Evolutionary conservation across 805 yeast genomes (phyloP).

Genomic region (Kluyveromyces siamensis): DNA sequence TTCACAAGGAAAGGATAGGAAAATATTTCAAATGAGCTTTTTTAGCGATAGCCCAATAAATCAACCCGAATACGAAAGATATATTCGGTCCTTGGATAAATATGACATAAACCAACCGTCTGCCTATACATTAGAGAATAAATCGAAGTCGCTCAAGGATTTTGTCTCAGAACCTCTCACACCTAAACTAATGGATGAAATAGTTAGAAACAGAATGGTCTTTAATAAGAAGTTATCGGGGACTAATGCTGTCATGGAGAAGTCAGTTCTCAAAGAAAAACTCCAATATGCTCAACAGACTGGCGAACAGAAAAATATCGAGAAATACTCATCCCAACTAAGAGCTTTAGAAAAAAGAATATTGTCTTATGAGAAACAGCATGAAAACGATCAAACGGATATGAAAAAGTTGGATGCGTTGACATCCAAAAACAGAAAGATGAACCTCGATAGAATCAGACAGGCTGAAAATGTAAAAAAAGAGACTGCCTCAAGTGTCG

Average conservation of each 20-base stretch:
- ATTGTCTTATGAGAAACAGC: conserved; percentile 29
- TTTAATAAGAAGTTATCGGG: conserved; percentile 51
- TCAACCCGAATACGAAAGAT: conserved; percentile 63
- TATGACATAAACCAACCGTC: conserved; percentile 47
- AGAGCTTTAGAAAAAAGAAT: conserved; percentile 33
- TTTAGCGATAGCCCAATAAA: conserved; percentile 73
- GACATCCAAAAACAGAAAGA: conserved; percentile 76
- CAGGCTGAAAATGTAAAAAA: conserved; percentile 65
- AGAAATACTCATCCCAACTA: conserved; percentile 40
- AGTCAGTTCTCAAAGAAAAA: conserved; percentile 63
- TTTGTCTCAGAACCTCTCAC: conserved; percentile 63
- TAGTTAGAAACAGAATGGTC: conserved; percentile 63
- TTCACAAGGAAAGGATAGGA: conserved; percentile 73
- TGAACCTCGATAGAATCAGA: conserved; percentile 68
- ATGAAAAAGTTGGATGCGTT: conserved; percentile 53
- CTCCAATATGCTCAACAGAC: conserved; percentile 65
- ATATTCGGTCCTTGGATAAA: conserved; percentile 49
- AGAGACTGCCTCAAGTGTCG: conserved; percentile 37
- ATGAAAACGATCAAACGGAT: conserved; percentile 33
- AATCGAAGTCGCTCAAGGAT: conserved; percentile 49
- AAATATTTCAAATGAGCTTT: conserved; percentile 65
- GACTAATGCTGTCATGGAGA: conserved; percentile 67
- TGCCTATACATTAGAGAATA: conserved; percentile 52
- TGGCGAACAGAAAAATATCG: conserved; percentile 35
- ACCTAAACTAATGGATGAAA: conserved; percentile 64